Evolutionary conservation across 1,139 yeast genomes (phyloP), one percentile per base, ranked within the genome.

Genomic region (Suhomyces yuchorum): DNA sequence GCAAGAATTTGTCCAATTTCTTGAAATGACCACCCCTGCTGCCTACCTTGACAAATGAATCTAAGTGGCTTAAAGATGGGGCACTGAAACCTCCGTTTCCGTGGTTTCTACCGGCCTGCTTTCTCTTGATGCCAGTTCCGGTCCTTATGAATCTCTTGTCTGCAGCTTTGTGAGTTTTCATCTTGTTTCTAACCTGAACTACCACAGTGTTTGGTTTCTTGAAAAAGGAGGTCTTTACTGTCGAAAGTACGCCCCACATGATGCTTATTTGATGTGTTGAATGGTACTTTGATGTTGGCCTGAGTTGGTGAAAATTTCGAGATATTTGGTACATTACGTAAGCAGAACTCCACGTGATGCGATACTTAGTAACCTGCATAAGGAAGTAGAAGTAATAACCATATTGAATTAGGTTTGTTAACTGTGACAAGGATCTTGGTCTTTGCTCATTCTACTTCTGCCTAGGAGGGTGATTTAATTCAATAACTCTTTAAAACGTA

Each of bases 51-150:
- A 81, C 81, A 47, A 82, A 84, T 4, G 86, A 84, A 47, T 86
- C 84, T 61, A 87, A 76, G 51, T 78, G 84, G 37, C 80, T 76
- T 56, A 90, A 70, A 7, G 84, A 75, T 48, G 83, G 77, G 40
- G 81, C 70, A 42, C 92, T 80, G 85, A 95, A 91, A 22, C 96
- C 93, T 3, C 92, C 90, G 60, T 90, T 91, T 42, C 98, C 97
- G 66, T 91, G 98, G 59, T 88, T 87, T 70, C 96, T 81, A 9
- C 96, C 96, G 18, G 96, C 88, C 58, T 83, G 85, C 50, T 89
- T 89, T 61, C 84, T 73, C 60, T 77, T 78, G 59, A 64, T 65
- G 28, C 75, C 76, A 42, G 64, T 62, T 3, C 77, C 77, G n/a
- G 56, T 57, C 48, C 54, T 84, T 36, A 57, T 53, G 46, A 57